These are phyloP conservation scores for Fusarium buxicola DNA, from an alignment of 2,329 filamentous ascomycete genomes.

Conservation along the genomic window DNA sequence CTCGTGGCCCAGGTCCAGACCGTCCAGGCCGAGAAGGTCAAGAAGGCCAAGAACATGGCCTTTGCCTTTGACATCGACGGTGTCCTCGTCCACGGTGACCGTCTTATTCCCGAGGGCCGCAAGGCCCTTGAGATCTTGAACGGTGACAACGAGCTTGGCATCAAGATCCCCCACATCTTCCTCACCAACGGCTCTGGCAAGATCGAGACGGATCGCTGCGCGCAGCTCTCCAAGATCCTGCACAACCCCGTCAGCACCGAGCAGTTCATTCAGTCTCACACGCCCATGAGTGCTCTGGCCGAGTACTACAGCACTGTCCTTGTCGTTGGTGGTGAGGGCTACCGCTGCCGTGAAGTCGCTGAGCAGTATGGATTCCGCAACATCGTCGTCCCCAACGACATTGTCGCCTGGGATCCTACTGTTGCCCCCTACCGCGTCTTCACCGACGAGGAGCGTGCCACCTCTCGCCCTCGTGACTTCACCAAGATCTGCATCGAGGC, in stretches of 20 bases:
- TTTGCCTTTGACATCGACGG: constrained; percentile 92
- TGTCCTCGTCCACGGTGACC: constrained; percentile 83
- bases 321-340: constrained; percentile 80
- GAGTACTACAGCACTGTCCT: constrained; percentile 83
- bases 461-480: constrained; percentile 78
- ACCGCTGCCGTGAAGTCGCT: constrained; percentile 66
- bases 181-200: constrained; percentile 95
- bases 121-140: constrained; percentile 80
- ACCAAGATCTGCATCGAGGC: constrained; percentile 84
- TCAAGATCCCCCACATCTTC: constrained; percentile 89
- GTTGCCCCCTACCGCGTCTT: constrained; percentile 86
- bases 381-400: constrained; percentile 85
- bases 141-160: constrained; percentile 75
- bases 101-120: constrained; percentile 80
- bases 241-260: constrained; percentile 43
- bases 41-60: constrained; percentile 77
- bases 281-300: constrained; percentile 79
- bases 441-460: constrained; percentile 68
- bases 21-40: constrained; percentile 73
- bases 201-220: constrained; percentile 85
- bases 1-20: constrained; percentile 78
- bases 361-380: constrained; percentile 79
- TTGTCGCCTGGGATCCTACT: constrained; percentile 76
- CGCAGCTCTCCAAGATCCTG: constrained; percentile 71
- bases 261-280: constrained; percentile 83